A percentile compares a stretch with the other conserved stretches of the same genome.
Conservation (phyloP, 441 rosid genomes). For the Populus trichocarpa region DNA sequence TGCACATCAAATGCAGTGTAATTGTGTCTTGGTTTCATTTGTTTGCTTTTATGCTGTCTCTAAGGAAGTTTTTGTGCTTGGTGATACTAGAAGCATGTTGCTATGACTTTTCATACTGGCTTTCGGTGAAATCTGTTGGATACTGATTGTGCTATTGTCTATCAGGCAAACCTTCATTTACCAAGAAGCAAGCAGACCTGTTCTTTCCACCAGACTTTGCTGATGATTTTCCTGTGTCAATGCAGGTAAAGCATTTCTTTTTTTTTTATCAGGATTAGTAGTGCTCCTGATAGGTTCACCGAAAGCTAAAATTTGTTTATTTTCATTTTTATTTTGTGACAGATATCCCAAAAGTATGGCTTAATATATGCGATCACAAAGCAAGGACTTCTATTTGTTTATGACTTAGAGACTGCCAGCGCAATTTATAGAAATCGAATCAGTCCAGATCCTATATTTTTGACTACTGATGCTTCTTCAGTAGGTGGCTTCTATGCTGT, state of each 20-base stretch:
- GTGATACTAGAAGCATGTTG: neutral
- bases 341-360: slow-evolving; percentile 82
- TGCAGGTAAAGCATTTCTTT: slow-evolving; percentile 55
- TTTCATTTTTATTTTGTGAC: slow-evolving; percentile 19
- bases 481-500: slow-evolving; percentile 87
- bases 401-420: slow-evolving; percentile 92
- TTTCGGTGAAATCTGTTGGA: neutral
- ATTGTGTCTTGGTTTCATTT: slow-evolving; percentile 3
- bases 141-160: slow-evolving; percentile 3
- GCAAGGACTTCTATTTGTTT: slow-evolving; percentile 87
- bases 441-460: slow-evolving; percentile 88
- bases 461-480: slow-evolving; percentile 82
- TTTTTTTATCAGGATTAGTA: neutral
- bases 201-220: slow-evolving; percentile 96
- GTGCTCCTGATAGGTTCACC: slow-evolving; percentile 9
- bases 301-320: neutral
- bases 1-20: neutral
- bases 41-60: neutral
- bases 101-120: neutral
- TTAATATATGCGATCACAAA: slow-evolving; percentile 82
- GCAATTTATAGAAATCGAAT: slow-evolving; percentile 90
- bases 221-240: slow-evolving; percentile 93
- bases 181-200: slow-evolving; percentile 91
- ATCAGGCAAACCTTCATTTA: slow-evolving; percentile 75
- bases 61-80: neutral